Evolutionary conservation across 129 eudicot genomes (phyloP).

Genomic region (Pseudognaphalium luteoalbum): DNA sequence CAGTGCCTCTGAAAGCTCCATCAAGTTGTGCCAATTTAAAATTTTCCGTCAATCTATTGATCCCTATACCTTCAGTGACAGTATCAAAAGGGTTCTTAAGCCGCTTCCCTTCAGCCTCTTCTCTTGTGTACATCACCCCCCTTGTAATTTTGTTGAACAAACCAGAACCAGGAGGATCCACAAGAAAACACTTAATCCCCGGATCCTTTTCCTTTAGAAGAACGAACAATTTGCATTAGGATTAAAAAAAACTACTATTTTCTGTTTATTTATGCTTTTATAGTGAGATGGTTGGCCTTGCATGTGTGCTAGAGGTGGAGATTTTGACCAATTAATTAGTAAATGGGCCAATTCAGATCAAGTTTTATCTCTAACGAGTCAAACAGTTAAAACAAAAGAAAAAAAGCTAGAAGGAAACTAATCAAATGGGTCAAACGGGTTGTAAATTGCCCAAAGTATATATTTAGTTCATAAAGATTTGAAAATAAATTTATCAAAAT

Average conservation of each 20-base stretch:
- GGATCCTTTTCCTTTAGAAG: constrained; percentile 67
- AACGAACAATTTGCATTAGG: background rate
- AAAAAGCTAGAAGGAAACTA: background rate
- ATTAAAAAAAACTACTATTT: background rate
- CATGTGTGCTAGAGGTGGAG: constrained; percentile 3
- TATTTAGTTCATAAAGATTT: background rate
- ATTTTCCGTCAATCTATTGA: constrained; percentile 81
- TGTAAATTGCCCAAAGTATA: background rate
- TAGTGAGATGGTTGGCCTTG: background rate
- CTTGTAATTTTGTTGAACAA: constrained; percentile 87
- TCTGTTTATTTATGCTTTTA: background rate
- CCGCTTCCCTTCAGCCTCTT: constrained; percentile 98
- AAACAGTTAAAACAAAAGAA: background rate
- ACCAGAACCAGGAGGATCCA: constrained; percentile 99
- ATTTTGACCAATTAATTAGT: background rate
- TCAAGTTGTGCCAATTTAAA: constrained; percentile 85
- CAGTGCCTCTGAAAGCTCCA: constrained; percentile 93
- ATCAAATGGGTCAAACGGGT: background rate
- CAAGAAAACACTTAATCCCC: constrained; percentile 70
- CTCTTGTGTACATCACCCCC: constrained; percentile 98
- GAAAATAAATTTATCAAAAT: no score
- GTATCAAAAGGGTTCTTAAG: constrained; percentile 96
- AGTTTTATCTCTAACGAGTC: background rate
- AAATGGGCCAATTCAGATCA: background rate
- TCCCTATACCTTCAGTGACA: constrained; percentile 95